Evolutionary conservation across 768 basidiomycete genomes (phyloP), one percentile per base, ranked within the genome.

Genomic region (Lactarius quietus): DNA sequence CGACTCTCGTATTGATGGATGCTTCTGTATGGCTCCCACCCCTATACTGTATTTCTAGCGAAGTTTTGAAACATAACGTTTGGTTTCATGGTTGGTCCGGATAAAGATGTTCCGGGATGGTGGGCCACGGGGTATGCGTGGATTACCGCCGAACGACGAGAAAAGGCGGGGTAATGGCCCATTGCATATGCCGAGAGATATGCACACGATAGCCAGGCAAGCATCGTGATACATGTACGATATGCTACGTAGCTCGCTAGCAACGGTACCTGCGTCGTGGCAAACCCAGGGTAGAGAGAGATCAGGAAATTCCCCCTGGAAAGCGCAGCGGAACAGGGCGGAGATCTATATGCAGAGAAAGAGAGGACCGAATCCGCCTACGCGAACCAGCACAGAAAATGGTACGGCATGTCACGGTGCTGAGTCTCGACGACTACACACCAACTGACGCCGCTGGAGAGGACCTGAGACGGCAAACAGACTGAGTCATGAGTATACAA

Each of bases 381-480:
- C n/a, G 45, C n/a, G 45, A 45, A 10, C 45, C 23, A 26, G 17
- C 33, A 43, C 33, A 35, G 35, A 35, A 43, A 36, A 35, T 51
- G 45, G 8, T 17, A n/a, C 15, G 8, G 20, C 14, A 55, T 38
- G 35, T 26, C 48, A 28, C 26, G 6, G 23, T n/a, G 15, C 3
- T 29, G 20, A 36, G 10, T n/a, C 15, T 61, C 41, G 17, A 61
- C 15, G 36, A 10, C 18, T 18, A 31, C 17, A 4, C 4, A 33
- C 3, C 33, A 31, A 8, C 29, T n/a, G 35, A 48, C 6, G 52
- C 29, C 3, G 23, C n/a, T 31, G 20, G 7, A 31, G 53, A 54
- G 52, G 52, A 20, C 53, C 45, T 45, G 64, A 55, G 59, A 60
- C 31, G 36, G 43, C 26, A 33, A 65, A 43, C 18, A 53, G 36